Conservation (phyloP, 129 eudicot genomes). For the Centella asiatica region DNA sequence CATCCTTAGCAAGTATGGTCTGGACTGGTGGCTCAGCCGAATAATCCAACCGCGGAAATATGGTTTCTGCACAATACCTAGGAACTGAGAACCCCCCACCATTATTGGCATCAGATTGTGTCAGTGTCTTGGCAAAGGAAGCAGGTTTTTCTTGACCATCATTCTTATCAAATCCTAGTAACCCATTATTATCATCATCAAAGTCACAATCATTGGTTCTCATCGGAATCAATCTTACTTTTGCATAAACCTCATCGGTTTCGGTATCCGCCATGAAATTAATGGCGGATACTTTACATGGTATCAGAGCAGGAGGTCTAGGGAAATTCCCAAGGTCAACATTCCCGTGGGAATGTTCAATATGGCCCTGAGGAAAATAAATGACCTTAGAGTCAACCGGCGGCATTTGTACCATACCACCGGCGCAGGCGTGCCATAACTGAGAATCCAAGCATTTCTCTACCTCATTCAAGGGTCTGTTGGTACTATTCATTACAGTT, state of each 20-base stretch:
- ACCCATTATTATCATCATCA: constrained; percentile 30
- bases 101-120: constrained; percentile 93
- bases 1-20: constrained; percentile 74
- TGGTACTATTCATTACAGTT: constrained; percentile 45
- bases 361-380: constrained; percentile 89
- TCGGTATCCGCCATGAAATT: constrained; percentile 69
- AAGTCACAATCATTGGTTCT: constrained; percentile 31
- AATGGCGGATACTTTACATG: constrained; percentile 47
- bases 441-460: constrained; percentile 63
- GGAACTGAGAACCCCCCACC: constrained; percentile 96
- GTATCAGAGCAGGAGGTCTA: constrained; percentile 42
- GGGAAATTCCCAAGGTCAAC: constrained; percentile 39
- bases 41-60: constrained; percentile 75
- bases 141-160: constrained; percentile 52
- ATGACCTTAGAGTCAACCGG: constrained; percentile 53
- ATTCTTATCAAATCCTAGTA: constrained; percentile 34
- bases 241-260: constrained; percentile 81
- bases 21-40: constrained; percentile 93
- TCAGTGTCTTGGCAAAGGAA: constrained; percentile 80
- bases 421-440: constrained; percentile 98
- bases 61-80: constrained; percentile 83
- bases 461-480: constrained; percentile 52
- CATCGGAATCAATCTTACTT: constrained; percentile 47
- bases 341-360: constrained; percentile 55
- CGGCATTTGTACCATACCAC: constrained; percentile 93